phyloP scores from a whole-genome alignment of 768 basidiomycete genomes.

The Collybiopsis confluens region DNA sequence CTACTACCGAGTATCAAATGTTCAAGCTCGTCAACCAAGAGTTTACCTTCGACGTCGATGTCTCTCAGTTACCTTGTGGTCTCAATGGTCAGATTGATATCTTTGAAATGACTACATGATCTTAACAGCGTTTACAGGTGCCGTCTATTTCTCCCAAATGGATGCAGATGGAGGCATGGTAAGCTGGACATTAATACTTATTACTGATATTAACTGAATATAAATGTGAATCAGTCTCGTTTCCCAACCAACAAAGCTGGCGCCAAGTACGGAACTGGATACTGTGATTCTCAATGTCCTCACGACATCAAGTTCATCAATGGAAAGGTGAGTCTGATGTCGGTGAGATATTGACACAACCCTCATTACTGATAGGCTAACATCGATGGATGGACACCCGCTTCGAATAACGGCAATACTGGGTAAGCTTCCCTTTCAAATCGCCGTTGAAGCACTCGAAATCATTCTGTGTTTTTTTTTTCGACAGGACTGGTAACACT shows the following conservation, averaged over 20 bases:
- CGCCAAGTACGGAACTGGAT: constrained; percentile 20
- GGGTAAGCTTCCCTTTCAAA: neutral
- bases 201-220: neutral
- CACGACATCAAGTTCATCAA: constrained; percentile 44
- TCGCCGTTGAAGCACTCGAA: no score
- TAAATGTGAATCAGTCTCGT: neutral
- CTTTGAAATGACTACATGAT: constrained; percentile 37
- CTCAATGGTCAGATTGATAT: constrained; percentile 44
- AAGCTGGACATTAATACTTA: neutral
- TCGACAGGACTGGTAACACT: no score
- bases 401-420: constrained; percentile 23
- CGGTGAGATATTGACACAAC: neutral
- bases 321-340: constrained; percentile 16
- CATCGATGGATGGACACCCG: constrained; percentile 22
- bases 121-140: no score
- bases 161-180: constrained; percentile 34
- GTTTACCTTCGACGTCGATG: constrained; percentile 43
- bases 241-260: constrained; percentile 24
- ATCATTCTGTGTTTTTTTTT: no score
- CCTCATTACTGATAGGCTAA: constrained; percentile 23
- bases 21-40: constrained; percentile 31
- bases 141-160: no score
- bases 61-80: constrained; percentile 39
- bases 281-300: constrained; percentile 31
- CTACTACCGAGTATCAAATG: constrained; percentile 24